Evolutionary conservation across 495 filamentous ascomycete species (phyloP).

Genomic region (Tuber magnatum): DNA sequence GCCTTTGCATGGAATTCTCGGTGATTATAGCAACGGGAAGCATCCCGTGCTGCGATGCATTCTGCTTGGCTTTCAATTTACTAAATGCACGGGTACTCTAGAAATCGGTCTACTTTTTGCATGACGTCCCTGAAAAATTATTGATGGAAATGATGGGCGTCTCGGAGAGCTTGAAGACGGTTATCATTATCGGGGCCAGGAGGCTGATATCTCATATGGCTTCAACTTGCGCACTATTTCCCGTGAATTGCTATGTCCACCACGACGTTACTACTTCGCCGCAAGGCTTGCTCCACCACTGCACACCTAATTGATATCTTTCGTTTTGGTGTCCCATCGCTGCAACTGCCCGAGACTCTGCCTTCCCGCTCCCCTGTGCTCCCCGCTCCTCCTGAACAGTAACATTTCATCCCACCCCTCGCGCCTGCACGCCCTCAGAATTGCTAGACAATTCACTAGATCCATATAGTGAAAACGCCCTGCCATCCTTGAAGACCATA

Average conservation of each 20-base stretch:
- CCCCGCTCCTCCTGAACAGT: conserved; percentile 16
- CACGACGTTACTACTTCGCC: conserved; percentile 5
- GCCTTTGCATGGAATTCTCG: not conserved
- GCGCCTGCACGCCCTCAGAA: conserved; percentile 17
- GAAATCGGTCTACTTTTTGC: not conserved
- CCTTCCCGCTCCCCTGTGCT: conserved; percentile 29
- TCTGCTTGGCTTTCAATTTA: not conserved
- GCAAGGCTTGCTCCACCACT: conserved; percentile 5
- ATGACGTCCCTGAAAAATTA: not conserved
- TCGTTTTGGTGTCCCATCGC: conserved; percentile 25
- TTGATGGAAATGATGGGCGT: not conserved
- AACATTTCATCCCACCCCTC: conserved; percentile 34
- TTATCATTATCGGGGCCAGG: not conserved
- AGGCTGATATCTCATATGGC: not conserved
- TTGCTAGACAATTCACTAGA: conserved; percentile 24
- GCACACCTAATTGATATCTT: conserved; percentile 18
- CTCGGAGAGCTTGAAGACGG: not conserved
- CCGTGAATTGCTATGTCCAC: conserved; percentile 6
- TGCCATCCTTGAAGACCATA: not conserved
- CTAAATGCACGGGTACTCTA: not conserved
- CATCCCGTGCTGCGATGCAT: not conserved
- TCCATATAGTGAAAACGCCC: not conserved
- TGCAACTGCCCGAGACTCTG: conserved; percentile 28
- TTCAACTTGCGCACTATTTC: not conserved
- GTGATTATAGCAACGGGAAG: not conserved